Percentiles rank a stretch among this genome's conserved stretches.
Conservation (phyloP, 495 filamentous ascomycete genomes). For the Annulohypoxylon stygium region DNA sequence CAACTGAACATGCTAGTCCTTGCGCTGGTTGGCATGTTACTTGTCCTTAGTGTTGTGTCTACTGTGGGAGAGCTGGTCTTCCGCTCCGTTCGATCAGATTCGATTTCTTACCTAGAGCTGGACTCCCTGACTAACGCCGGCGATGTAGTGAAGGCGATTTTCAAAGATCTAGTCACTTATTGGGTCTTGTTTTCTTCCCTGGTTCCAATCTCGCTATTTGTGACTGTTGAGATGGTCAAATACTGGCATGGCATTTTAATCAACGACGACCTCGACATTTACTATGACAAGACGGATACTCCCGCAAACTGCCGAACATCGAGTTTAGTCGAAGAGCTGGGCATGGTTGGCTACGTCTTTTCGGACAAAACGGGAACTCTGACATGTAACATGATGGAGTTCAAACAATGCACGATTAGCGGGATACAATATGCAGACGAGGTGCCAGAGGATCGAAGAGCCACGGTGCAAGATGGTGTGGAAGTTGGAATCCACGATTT, state of each 20-base stretch:
- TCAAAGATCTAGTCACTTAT: constrained; percentile 95
- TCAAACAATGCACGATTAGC: constrained; percentile 91
- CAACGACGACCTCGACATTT: constrained; percentile 97
- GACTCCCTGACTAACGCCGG: constrained; percentile 56
- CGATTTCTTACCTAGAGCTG: constrained; percentile 79
- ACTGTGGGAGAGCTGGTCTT: constrained; percentile 92
- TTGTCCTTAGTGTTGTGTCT: constrained; percentile 86
- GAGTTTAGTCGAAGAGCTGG: constrained; percentile 95
- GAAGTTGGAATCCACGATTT: constrained; percentile 92
- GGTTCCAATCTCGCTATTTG: constrained; percentile 97
- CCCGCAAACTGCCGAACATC: constrained; percentile 96
- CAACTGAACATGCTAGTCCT: constrained; percentile 94
- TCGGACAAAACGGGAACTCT: constrained; percentile 99
- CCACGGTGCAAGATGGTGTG: constrained; percentile 77
- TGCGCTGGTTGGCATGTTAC: constrained; percentile 85
- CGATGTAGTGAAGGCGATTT: constrained; percentile 81
- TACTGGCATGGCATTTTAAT: constrained; percentile 98
- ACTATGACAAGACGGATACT: constrained; percentile 95
- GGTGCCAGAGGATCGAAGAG: constrained; percentile 89
- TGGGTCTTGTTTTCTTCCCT: constrained; percentile 99
- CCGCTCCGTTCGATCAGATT: constrained; percentile 67
- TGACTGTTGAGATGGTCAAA: constrained; percentile 97
- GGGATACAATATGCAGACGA: constrained; percentile 96
- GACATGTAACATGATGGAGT: constrained; percentile 99
- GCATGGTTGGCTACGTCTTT: constrained; percentile 98